A percentile compares a stretch with the other conserved stretches of the same genome.
These are phyloP conservation scores for Phytophthora pistaciae DNA, from an alignment of 352 stramenopile genomes.

Conservation along the genomic window DNA sequence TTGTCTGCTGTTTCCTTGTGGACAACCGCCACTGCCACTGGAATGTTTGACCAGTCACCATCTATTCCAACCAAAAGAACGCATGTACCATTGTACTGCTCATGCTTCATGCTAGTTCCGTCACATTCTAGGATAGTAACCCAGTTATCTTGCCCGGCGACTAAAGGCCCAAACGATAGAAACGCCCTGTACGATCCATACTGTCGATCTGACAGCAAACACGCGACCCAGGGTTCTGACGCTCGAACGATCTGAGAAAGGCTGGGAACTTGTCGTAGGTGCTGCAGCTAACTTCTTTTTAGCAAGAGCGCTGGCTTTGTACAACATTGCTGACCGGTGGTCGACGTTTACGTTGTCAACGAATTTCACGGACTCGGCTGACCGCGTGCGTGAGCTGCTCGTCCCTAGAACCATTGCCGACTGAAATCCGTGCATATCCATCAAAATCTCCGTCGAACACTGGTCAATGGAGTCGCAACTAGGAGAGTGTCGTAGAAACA, in stretches of 20 bases:
- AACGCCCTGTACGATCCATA: background rate
- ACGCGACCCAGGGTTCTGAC: too few relatives aligned
- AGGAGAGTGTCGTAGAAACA: background rate
- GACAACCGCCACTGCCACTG: background rate
- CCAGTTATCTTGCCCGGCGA: background rate
- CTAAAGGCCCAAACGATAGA: background rate
- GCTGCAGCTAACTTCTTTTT: background rate
- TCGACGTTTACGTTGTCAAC: background rate
- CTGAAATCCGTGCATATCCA: background rate
- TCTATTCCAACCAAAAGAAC: background rate
- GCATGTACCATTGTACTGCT: background rate
- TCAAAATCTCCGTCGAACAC: background rate
- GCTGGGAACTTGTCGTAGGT: background rate
- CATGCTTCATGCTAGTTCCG: background rate
- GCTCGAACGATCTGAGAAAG: background rate
- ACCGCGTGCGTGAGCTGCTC: background rate
- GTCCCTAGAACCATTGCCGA: background rate
- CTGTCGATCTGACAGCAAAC: too few relatives aligned
- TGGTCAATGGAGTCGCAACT: background rate
- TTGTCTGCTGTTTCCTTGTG: constrained; percentile 2
- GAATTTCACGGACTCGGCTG: background rate
- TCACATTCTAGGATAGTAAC: background rate
- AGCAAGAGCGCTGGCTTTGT: background rate
- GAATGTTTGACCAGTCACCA: background rate
- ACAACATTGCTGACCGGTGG: background rate